These are phyloP conservation scores for Rhizophlyctis rosea DNA, from an alignment of 192 early-diverging fungal genomes.

Conservation along the genomic window DNA sequence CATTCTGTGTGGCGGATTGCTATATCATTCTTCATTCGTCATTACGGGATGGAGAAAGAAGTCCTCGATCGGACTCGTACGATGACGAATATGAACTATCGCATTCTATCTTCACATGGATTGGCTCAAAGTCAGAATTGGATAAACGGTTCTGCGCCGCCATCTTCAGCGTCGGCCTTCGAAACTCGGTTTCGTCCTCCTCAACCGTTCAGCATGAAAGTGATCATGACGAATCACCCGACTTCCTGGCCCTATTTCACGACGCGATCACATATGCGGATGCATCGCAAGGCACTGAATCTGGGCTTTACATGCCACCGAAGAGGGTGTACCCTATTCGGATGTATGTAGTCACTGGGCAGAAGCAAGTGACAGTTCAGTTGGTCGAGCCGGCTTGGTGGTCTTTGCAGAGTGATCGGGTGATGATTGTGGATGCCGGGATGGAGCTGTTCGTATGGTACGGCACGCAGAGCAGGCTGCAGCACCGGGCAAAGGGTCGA, in stretches of 20 bases:
- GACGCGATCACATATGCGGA: slow-evolving; percentile 24
- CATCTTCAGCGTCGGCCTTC: slow-evolving; percentile 46
- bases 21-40: slow-evolving; percentile 39
- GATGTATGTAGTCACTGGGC: slow-evolving; percentile 37
- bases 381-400: slow-evolving; percentile 27
- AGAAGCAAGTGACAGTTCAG: slow-evolving; percentile 23
- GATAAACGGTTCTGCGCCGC: slow-evolving; percentile 56
- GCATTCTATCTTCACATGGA: slow-evolving; percentile 45
- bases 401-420: slow-evolving; percentile 22
- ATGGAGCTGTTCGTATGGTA: slow-evolving; percentile 49
- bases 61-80: neutral
- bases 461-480: slow-evolving; percentile 21
- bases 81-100: slow-evolving; percentile 13
- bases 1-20: slow-evolving; percentile 48
- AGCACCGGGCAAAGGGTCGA: slow-evolving; percentile 37
- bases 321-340: slow-evolving; percentile 27
- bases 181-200: slow-evolving; percentile 34
- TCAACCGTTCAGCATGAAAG: slow-evolving; percentile 26
- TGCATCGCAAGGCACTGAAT: slow-evolving; percentile 25
- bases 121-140: slow-evolving; percentile 43
- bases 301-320: slow-evolving; percentile 41
- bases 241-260: slow-evolving; percentile 28
- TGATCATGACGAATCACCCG: slow-evolving; percentile 23
- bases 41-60: neutral
- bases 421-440: slow-evolving; percentile 46